Evolutionary conservation across 2,329 filamentous ascomycete species (phyloP), one percentile per base, ranked within the genome.

Genomic region (Aureobasidium sp.): DNA sequence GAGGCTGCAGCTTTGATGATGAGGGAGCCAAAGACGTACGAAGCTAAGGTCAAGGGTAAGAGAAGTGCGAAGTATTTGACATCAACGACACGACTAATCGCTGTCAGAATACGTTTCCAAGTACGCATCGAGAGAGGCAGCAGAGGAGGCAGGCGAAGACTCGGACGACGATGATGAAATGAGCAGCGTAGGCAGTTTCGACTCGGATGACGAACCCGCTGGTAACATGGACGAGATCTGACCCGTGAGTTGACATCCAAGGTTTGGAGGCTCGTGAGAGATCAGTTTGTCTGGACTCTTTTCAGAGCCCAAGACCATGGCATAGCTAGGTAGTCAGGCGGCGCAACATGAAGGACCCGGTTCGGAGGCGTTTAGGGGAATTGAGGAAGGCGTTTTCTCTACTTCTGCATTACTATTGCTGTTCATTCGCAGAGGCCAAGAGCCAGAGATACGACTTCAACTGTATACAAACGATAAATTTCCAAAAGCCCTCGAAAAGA

Each of bases 1-100:
- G 94, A 99, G 76, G 94, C 94, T 0, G 94, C 94, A 1, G 94
- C 94, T 1, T 75, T 99, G 65, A 79, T 97, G 67, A 95, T 99
- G 80, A 81, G 93, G 61, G 93, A 99, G 68, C 89, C 90, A 0
- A 96, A 95, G 78, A 90, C 83, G 68, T 99, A 99, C 69, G 92
- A 97, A 47, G 82, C 81, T 16, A 97, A 97, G 75, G 94, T 99
- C 57, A 96, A 96, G 77, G 94, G 94, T 97, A 73, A 49, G 81
- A 7, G 13, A 37, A 13, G 8, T n/a, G 11, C 6, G 7, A n/a
- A 4, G 50, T 54, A n/a, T 9, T 34, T 10, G 16, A 13, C 5
- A 32, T 53, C 5, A 11, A n/a, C 45, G 58, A 59, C 57, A 53
- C 34, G 62, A 64, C 37, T 53, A 41, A 34, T 49, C 3, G 13